phyloP scores from a whole-genome alignment of 2,329 filamentous ascomycete genomes.

The Colletotrichum sojae region DNA sequence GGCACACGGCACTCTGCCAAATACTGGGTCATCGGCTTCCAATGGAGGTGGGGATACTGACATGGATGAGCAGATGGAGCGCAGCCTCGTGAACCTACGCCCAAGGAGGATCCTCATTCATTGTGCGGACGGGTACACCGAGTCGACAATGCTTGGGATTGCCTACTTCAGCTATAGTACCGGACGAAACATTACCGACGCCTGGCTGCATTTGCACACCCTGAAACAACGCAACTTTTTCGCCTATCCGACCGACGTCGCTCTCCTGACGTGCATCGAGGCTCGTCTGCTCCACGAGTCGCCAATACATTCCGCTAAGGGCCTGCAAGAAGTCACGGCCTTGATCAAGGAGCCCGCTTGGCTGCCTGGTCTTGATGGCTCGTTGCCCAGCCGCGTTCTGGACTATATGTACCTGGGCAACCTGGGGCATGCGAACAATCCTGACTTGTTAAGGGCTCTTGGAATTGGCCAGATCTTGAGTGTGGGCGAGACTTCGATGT shows the following conservation, averaged over 20 bases:
- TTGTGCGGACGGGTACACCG: conserved; percentile 96
- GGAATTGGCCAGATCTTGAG: conserved; percentile 92
- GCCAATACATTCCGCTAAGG: conserved; percentile 66
- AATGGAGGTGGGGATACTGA: conserved; percentile 69
- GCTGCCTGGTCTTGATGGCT: conserved; percentile 89
- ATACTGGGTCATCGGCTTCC: conserved; percentile 41
- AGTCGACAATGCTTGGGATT: conserved; percentile 89
- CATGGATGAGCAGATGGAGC: conserved; percentile 57
- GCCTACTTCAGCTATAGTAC: conserved; percentile 96
- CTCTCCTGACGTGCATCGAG: conserved; percentile 83
- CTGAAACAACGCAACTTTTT: conserved; percentile 93
- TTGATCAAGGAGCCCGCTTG: conserved; percentile 79
- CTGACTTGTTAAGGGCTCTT: conserved; percentile 81
- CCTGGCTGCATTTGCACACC: conserved; percentile 89
- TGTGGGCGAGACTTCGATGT: conserved; percentile 89
- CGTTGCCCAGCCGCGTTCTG: conserved; percentile 88
- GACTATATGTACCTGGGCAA: conserved; percentile 98
- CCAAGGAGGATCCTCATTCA: conserved; percentile 87
- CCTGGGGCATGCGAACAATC: conserved; percentile 93
- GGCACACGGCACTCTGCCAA: conserved; percentile 73
- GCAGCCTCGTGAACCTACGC: conserved; percentile 43
- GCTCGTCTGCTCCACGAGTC: conserved; percentile 81
- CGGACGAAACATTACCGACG: conserved; percentile 82
- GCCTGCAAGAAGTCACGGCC: conserved; percentile 66
- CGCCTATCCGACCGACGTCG: conserved; percentile 91